Evolutionary conservation across 106 monocot genomes (phyloP).

Genomic region (Platanthera guangdongensis): DNA sequence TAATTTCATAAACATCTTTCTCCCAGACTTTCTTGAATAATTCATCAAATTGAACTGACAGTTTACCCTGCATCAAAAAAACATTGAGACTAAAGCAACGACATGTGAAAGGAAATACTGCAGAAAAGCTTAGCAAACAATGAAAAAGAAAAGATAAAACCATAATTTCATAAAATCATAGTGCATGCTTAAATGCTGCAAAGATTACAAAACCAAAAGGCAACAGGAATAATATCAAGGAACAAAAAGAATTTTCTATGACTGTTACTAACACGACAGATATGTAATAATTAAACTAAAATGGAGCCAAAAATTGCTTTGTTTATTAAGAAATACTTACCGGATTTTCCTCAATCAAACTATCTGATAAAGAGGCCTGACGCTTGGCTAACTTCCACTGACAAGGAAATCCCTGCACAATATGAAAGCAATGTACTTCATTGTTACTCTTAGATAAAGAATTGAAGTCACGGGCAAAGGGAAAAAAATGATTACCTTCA

Average conservation of each 20-base stretch:
- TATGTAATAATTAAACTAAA: slow-evolving; percentile 1
- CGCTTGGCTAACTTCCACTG: slow-evolving; percentile 34
- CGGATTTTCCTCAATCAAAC: slow-evolving; percentile 27
- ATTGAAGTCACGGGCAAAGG: not conserved
- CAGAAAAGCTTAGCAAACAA: not conserved
- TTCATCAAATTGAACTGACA: slow-evolving; percentile 69
- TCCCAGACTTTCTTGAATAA: slow-evolving; percentile 65
- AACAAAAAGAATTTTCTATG: not conserved
- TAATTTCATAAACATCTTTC: slow-evolving; percentile 25
- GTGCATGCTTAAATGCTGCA: not conserved
- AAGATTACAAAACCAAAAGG: not conserved
- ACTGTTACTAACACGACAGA: not conserved
- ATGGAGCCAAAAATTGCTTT: not conserved
- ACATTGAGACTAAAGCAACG: not conserved
- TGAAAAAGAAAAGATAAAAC: not conserved
- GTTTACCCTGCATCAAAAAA: slow-evolving; percentile 26
- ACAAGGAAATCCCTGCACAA: slow-evolving; percentile 42
- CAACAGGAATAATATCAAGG: not conserved
- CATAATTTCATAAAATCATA: not conserved
- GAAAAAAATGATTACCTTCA: slow-evolving; percentile 43
- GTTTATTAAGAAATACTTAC: slow-evolving; percentile 28
- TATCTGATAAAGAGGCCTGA: not conserved
- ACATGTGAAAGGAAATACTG: not conserved
- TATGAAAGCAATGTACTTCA: not conserved
- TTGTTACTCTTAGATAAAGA: not conserved